Evolutionary conservation across 768 basidiomycete genomes (phyloP), one percentile per base, ranked within the genome.

Genomic region (Dacryopinax spathularia): DNA sequence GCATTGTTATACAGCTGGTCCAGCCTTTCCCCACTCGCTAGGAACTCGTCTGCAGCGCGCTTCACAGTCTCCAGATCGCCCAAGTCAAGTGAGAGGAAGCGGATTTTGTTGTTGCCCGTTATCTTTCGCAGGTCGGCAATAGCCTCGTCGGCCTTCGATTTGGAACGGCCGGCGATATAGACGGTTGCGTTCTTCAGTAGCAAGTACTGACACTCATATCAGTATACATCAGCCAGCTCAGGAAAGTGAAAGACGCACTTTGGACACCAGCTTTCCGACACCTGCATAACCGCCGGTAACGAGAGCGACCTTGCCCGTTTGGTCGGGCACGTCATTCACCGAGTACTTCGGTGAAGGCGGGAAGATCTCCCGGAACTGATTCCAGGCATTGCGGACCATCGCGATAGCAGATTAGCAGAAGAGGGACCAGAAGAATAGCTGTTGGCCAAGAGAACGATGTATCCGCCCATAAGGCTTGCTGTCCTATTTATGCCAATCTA

Each of bases 121-220:
- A 37, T 10, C 22, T 59, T 22, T 31, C 15, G 10, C 29, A 59
- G 48, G 10, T 22, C 20, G 48, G 10, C 15, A 22, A 65, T 22
- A 1, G 64, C 64, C 0, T 27, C 18, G n/a, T 31, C 48, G 18
- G 33, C 61, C 34, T 65, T 63, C 9, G 27, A 27, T 15, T 43
- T 1, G 12, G 65, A 62, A 12, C 65, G 33, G 12, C 65, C 65
- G 22, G 62, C 41, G 43, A 65, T 65, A 37, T 59, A 65, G 13
- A 65, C 65, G 10, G 25, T 33, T 1, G 62, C 61, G 34, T 62
- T 62, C 35, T 65, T 62, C 13, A 20, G 27, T 18, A 65, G 35
- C 6, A 65, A 37, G 29, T 61, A 61, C 61, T 62, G 36, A 10
- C 12, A 37, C 10, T 37, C n/a, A n/a, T n/a, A 37, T 37, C 12